Evolutionary conservation across 768 basidiomycete species (phyloP).

Genomic region (Neoboletus magnificus): DNA sequence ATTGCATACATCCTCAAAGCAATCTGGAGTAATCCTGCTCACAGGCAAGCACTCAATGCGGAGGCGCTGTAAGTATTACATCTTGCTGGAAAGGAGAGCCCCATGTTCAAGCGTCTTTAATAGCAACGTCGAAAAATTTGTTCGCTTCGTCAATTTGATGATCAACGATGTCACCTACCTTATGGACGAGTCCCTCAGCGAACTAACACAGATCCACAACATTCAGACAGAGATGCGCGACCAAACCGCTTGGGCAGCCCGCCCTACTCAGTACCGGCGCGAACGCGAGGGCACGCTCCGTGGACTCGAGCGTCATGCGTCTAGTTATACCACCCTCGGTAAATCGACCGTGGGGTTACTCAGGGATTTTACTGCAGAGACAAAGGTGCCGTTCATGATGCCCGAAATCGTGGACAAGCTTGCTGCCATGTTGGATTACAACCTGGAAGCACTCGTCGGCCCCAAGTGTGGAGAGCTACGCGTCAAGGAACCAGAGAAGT

Average conservation of each 20-base stretch:
- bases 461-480: slow-evolving; percentile 83
- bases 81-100: neutral
- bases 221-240: slow-evolving; percentile 86
- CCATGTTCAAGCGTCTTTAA: slow-evolving; percentile 7
- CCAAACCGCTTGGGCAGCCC: slow-evolving; percentile 61
- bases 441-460: slow-evolving; percentile 84
- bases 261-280: slow-evolving; percentile 67
- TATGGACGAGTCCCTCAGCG: slow-evolving; percentile 91
- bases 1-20: slow-evolving; percentile 85
- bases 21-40: slow-evolving; percentile 87
- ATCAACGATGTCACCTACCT: slow-evolving; percentile 99
- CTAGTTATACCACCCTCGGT: slow-evolving; percentile 83
- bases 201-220: slow-evolving; percentile 82
- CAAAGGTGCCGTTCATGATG: slow-evolving; percentile 90
- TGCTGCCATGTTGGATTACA: slow-evolving; percentile 96
- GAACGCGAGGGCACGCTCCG: slow-evolving; percentile 80
- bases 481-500: slow-evolving; percentile 83
- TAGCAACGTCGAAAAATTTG: slow-evolving; percentile 89
- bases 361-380: slow-evolving; percentile 89
- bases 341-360: slow-evolving; percentile 87
- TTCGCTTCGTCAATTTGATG: slow-evolving; percentile 94
- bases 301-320: slow-evolving; percentile 78
- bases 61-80: slow-evolving; percentile 63
- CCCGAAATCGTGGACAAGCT: slow-evolving; percentile 94
- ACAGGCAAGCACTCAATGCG: slow-evolving; percentile 79